These are phyloP conservation scores for Beauveria asiatica DNA, from an alignment of 2,329 filamentous ascomycete species.

Conservation along the genomic window DNA sequence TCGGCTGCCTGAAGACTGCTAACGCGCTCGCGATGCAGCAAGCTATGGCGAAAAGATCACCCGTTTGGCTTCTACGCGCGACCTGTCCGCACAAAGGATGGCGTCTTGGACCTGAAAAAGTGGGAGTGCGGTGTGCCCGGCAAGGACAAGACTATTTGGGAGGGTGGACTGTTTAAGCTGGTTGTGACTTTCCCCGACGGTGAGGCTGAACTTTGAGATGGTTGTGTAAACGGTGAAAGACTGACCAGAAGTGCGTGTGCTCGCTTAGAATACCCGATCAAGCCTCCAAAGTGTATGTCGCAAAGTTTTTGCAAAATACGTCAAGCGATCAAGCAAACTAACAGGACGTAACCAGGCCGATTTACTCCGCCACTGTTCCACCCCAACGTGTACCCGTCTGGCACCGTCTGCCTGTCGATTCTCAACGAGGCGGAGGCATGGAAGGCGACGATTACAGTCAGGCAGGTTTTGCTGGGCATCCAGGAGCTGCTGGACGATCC, in stretches of 20 bases:
- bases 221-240: neutral
- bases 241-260: neutral
- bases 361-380: constrained; percentile 95
- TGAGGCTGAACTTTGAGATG: constrained; percentile 34
- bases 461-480: constrained; percentile 92
- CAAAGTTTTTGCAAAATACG: neutral
- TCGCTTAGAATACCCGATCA: constrained; percentile 83
- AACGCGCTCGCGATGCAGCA: constrained; percentile 43
- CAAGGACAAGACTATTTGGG: constrained; percentile 95
- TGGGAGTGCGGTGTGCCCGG: constrained; percentile 97
- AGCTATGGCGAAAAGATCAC: constrained; percentile 94
- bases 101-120: constrained; percentile 81
- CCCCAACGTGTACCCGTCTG: constrained; percentile 96
- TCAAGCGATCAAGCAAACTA: neutral
- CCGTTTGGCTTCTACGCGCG: constrained; percentile 97
- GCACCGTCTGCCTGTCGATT: constrained; percentile 94
- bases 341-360: constrained; percentile 60
- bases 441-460: constrained; percentile 97
- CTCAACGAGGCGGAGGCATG: constrained; percentile 97
- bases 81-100: constrained; percentile 69
- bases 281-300: constrained; percentile 89
- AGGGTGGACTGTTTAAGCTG: constrained; percentile 93
- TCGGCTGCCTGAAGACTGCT: constrained; percentile 13
- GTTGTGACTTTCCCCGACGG: constrained; percentile 89
- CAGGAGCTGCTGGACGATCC: constrained; percentile 94